Conservation (phyloP, 2,329 filamentous ascomycete species). For the Aureobasidium sp. region DNA sequence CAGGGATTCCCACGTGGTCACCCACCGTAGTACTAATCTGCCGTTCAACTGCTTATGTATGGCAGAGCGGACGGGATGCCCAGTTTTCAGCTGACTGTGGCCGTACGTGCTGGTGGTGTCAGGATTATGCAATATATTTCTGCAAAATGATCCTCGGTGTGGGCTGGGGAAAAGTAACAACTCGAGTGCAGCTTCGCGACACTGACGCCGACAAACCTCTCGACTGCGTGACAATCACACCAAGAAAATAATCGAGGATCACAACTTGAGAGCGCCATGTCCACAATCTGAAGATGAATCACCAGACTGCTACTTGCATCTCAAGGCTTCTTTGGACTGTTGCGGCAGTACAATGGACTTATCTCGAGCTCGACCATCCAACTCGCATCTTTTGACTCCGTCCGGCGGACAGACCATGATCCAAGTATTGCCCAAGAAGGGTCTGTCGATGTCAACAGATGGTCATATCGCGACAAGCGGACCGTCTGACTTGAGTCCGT, state of each 20-base stretch:
- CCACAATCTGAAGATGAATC: neutral
- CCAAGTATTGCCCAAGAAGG: neutral
- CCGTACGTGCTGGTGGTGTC: too few species aligned
- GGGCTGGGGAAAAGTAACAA: too few species aligned
- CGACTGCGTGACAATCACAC: neutral
- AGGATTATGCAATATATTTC: too few species aligned
- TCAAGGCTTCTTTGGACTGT: slow-evolving; percentile 2
- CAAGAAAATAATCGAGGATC: neutral
- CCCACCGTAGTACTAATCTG: too few species aligned
- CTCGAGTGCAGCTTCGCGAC: neutral
- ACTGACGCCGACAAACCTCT: neutral
- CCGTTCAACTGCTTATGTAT: too few species aligned
- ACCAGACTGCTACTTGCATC: neutral
- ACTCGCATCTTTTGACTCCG: slow-evolving; percentile 1
- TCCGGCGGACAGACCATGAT: neutral
- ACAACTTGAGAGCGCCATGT: neutral
- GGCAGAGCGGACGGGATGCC: too few species aligned
- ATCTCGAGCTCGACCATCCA: neutral
- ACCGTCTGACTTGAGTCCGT: slow-evolving; percentile 8
- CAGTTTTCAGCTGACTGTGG: too few species aligned
- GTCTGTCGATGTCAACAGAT: neutral
- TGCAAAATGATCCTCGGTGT: too few species aligned
- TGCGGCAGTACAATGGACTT: slow-evolving; percentile 7
- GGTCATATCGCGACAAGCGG: neutral
- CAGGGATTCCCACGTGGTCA: too few species aligned